Percentiles rank a stretch among this genome's conserved stretches.
Evolutionary conservation across 345 rosid species (phyloP).

Genomic region (Draba incana): DNA sequence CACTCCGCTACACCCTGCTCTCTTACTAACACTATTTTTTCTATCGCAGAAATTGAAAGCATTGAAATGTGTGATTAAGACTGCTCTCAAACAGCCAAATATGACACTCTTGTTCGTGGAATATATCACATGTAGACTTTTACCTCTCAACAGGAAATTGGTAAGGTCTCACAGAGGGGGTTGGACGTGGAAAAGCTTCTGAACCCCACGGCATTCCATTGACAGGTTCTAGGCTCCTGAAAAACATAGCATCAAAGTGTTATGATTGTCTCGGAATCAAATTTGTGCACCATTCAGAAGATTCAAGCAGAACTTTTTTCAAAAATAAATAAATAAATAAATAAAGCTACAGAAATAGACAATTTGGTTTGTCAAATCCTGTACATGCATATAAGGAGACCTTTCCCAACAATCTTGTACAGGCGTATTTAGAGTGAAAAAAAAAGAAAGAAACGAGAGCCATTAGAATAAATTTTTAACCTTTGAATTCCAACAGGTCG

Average conservation of each 20-base stretch:
- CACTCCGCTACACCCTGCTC: slow-evolving; percentile 18
- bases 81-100: slow-evolving; percentile 9
- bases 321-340: background rate
- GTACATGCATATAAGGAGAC: background rate
- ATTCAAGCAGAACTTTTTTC: slow-evolving; percentile 16
- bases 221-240: slow-evolving; percentile 36
- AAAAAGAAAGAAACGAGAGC: background rate
- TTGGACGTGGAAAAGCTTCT: slow-evolving; percentile 36
- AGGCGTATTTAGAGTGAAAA: background rate
- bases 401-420: background rate
- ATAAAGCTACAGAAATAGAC: background rate
- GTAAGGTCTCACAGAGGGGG: slow-evolving; percentile 41
- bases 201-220: slow-evolving; percentile 30
- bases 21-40: slow-evolving; percentile 24
- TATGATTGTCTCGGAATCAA: slow-evolving; percentile 10
- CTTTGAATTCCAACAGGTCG: slow-evolving; percentile 43
- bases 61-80: slow-evolving; percentile 31
- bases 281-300: slow-evolving; percentile 22
- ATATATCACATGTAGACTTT: slow-evolving; percentile 15
- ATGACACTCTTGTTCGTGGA: slow-evolving; percentile 18
- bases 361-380: slow-evolving; percentile 20
- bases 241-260: slow-evolving; percentile 23
- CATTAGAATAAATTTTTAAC: slow-evolving; percentile 32
- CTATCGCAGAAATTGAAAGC: slow-evolving; percentile 29
- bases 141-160: slow-evolving; percentile 43